phyloP scores from a whole-genome alignment of 192 early-diverging fungal species.

The Rhizoclosmatium globosum region DNA sequence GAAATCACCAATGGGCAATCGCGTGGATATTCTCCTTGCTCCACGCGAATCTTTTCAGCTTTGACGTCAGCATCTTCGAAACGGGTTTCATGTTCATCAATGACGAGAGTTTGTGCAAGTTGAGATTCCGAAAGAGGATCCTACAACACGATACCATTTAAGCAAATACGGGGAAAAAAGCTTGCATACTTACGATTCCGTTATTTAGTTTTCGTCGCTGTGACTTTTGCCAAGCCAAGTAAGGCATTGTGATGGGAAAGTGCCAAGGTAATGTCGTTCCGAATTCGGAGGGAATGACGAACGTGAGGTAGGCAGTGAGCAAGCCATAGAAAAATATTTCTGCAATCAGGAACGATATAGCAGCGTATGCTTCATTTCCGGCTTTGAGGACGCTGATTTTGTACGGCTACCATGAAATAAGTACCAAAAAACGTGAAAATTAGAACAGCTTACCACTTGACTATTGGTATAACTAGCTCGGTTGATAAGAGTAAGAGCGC shows the following conservation, averaged over 20 bases:
- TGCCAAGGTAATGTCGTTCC: conserved; percentile 73
- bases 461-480: conserved; percentile 50
- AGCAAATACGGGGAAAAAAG: background rate
- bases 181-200: conserved; percentile 20
- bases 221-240: conserved; percentile 41
- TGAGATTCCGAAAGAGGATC: conserved; percentile 64
- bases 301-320: conserved; percentile 49
- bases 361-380: conserved; percentile 64
- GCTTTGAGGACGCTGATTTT: conserved; percentile 56
- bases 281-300: conserved; percentile 69
- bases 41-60: conserved; percentile 62
- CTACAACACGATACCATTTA: conserved; percentile 19
- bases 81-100: conserved; percentile 13
- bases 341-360: conserved; percentile 62
- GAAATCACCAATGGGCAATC: conserved; percentile 66
- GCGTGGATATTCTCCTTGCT: conserved; percentile 46
- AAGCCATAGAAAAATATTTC: conserved; percentile 56
- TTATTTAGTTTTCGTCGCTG: conserved; percentile 27
- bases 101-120: conserved; percentile 34
- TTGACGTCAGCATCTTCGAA: conserved; percentile 73
- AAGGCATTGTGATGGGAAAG: conserved; percentile 56
- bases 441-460: conserved; percentile 32
- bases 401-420: conserved; percentile 52
- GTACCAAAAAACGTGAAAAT: background rate
- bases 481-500: conserved; percentile 65